Evolutionary conservation across 441 rosid genomes (phyloP), one percentile per base, ranked within the genome.

Genomic region (Erysimum cheiri): DNA sequence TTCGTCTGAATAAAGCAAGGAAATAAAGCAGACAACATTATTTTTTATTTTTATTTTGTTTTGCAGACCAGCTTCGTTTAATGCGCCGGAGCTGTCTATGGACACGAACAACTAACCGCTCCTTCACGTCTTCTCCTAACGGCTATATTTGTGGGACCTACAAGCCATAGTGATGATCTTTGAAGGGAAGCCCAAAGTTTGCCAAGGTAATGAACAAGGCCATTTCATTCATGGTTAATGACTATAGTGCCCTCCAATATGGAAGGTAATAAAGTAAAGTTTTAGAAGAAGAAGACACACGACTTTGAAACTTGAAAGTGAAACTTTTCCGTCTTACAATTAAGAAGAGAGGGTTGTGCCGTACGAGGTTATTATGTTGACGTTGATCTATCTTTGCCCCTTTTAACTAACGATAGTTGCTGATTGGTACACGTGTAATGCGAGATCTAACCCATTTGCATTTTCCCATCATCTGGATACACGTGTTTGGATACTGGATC

Each of bases 81-180:
- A 68, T 77, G 77, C 52, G 66, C 47, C 29, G 59, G 55, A 66
- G 72, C 50, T 69, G 12, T 71, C 68, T 57, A 49, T 80, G 67
- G 78, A 68, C 71, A 22, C 55, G 26, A 10, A 12, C 73, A 79
- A 9, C 46, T 17, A 32, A 19, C 71, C 77, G 80, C 84, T 75
- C 84, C 77, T 61, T 68, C 60, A 52, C 54, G 55, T 65, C 69
- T 50, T 40, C 50, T 46, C 2, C 59, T 54, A 85, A 80, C 84
- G 83, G 80, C 84, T 80, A 71, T 73, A 39, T 70, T 39, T 43
- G 49, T 72, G 52, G 82, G 75, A 56, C 80, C 82, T 36, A 57
- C 22, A 26, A 53, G 13, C 24, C 41, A n/a, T n/a, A n/a, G n/a
- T n/a, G n/a, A n/a, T n/a, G n/a, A n/a, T n/a, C n/a, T n/a, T n/a